Base-by-base conservation (phyloP, 129 eudicot species). In the Artemisia tridentata region DNA sequence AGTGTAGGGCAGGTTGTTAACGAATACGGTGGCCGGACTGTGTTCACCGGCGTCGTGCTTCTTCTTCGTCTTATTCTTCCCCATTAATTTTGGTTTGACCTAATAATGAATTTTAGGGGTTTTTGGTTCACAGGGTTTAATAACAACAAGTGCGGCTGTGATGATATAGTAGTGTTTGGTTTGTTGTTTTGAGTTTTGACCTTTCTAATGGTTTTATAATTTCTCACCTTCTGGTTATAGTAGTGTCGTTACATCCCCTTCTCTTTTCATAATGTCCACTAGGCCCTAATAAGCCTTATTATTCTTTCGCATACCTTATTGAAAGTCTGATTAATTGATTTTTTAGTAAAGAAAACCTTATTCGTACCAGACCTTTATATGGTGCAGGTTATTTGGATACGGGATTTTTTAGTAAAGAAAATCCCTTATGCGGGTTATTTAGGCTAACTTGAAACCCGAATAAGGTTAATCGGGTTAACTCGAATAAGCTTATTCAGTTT, bases 21-120 rank as follows among this genome's bases (percentile, higher is more conserved):
- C 88, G 71, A 92, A 92, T 0, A 92, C 80, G 57, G 98, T 92
- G 15, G 96, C 82, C 27, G 95, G 84, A 60, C 88, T 89, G 78
- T 81, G 84, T 18, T 86, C 83, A 45, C 83, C 84, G 67, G 27
- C 49, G 2, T 77, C 76, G 19, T 63, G 67, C 57, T 83, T 85
- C 75, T 73, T 85, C 82, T 75, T 85, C 82, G 86, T 86, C 83
- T 80, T 85, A 6, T 81, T 81, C 75, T 85, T 89, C 69, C 90
- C 95, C 96, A 86, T 89, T 47, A n/a, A n/a, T 20, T 20, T 20
- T 20, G 23, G 23, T 20, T 20, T 20, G 23, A 20, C 23, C 23
- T 20, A 20, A 20, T 20, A 20, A 20, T 20, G 1, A 20, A 20
- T 20, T 20, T 20, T 20, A 20, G 57, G 68, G 80, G 74, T 76